These are phyloP conservation scores for Lactifluus rugatus DNA, from an alignment of 768 basidiomycete species.

Conservation along the genomic window DNA sequence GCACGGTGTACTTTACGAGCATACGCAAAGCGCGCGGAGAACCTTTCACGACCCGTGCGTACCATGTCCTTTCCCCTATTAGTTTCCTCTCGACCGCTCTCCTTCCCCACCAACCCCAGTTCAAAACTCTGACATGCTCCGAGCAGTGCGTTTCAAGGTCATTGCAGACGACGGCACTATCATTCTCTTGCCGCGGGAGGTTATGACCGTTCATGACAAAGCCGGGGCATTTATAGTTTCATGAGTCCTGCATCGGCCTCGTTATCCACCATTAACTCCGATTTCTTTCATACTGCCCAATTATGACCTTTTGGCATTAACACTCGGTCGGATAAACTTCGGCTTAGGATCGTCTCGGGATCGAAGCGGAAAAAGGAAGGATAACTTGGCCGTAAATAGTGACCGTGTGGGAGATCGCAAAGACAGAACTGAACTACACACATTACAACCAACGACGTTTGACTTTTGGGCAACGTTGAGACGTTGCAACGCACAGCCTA, in stretches of 20 bases:
- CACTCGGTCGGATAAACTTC: background rate
- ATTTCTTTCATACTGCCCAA: background rate
- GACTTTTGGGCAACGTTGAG: conserved; percentile 2
- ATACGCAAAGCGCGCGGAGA: conserved; percentile 34
- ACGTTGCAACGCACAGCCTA: background rate
- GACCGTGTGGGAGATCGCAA: background rate
- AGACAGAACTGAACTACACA: background rate
- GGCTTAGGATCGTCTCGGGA: background rate
- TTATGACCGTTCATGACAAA: background rate
- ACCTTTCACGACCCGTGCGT: conserved; percentile 31
- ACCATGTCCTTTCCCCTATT: background rate
- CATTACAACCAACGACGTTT: background rate
- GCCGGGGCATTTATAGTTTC: background rate
- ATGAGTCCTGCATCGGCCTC: background rate
- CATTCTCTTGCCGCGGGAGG: conserved; percentile 1
- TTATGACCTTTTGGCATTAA: background rate
- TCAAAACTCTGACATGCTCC: background rate
- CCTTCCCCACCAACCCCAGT: background rate
- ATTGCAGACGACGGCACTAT: conserved; percentile 9
- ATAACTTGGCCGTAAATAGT: background rate
- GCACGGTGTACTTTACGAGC: conserved; percentile 77
- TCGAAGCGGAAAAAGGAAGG: background rate
- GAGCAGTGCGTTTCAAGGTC: conserved; percentile 13
- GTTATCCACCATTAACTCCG: background rate
- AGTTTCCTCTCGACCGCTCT: background rate